These are phyloP conservation scores for Sporothrix luriei DNA, from an alignment of 2,329 filamentous ascomycete species.

Conservation along the genomic window DNA sequence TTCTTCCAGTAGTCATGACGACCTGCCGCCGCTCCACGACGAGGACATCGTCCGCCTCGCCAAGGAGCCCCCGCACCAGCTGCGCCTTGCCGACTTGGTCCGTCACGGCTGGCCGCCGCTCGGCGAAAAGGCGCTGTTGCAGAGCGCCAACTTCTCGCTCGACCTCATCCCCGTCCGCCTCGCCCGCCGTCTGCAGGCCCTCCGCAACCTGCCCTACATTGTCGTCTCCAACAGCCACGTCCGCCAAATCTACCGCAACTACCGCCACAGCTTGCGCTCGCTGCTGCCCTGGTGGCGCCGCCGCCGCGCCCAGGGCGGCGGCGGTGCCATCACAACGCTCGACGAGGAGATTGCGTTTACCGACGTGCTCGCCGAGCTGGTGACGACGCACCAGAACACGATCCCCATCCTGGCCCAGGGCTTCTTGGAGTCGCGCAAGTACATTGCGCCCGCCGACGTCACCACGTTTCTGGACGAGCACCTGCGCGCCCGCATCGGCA, in stretches of 20 bases:
- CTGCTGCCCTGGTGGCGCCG: conserved; percentile 77
- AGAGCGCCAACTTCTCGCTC: conserved; percentile 94
- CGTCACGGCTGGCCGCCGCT: conserved; percentile 84
- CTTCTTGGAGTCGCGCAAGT: conserved; percentile 89
- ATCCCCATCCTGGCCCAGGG: conserved; percentile 90
- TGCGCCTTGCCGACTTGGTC: conserved; percentile 86
- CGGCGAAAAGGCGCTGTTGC: conserved; percentile 75
- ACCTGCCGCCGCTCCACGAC: conserved; percentile 51
- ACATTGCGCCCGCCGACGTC: conserved; percentile 81
- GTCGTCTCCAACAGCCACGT: conserved; percentile 98
- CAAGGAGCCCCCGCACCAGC: conserved; percentile 72
- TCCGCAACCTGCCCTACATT: conserved; percentile 93
- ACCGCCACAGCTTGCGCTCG: conserved; percentile 88
- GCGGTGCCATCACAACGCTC: conserved; percentile 60
- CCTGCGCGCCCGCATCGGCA: conserved; percentile 89
- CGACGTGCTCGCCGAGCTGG: conserved; percentile 90
- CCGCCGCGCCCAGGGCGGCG: neutral
- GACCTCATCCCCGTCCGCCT: conserved; percentile 88
- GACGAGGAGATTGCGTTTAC: conserved; percentile 92
- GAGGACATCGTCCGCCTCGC: conserved; percentile 79
- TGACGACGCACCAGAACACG: conserved; percentile 90
- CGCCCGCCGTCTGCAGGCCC: conserved; percentile 87
- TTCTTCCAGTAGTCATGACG: neutral
- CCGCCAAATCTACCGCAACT: conserved; percentile 92
- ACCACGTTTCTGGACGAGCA: conserved; percentile 92